Base-by-base conservation (phyloP, 345 rosid species). In the Anacardium occidentale region DNA sequence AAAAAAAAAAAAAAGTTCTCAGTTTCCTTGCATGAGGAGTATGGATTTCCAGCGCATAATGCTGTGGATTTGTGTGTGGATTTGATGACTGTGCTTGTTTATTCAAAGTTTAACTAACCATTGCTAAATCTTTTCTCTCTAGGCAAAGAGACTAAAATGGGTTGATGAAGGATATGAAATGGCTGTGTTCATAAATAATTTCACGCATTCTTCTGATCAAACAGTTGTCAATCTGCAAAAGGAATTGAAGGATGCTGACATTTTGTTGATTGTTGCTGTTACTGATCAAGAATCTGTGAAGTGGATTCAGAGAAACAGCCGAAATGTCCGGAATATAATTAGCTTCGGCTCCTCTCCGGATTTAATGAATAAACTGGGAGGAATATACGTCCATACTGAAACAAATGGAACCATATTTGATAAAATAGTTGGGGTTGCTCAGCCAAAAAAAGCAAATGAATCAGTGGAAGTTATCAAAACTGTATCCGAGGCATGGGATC, bases 71-170 rank as follows among this genome's bases (percentile, higher is more conserved):
- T 18, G 47, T 56, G 6, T 32, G 8, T 68, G 22, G 40, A 14
- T 4, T 3, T 0, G 22, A 29, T 15, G 6, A 13, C 4, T 15
- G 51, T 13, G 22, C 8, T 22, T 57, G 62, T 69, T 62, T 64
- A 42, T 64, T 32, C 25, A 10, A 14, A 34, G 56, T 5, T 20
- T 25, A 40, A 13, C 37, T 47, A 44, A 1, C 7, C 70, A 22
- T 52, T 58, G 20, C 37, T 44, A 12, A 57, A 10, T 21, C 47
- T 32, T 75, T 34, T 64, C 57, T 69, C 25, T 68, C 29, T 58
- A 92, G 97, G 97, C 90, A 22, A 82, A 62, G 68, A 86, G 95
- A 75, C 56, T 94, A 75, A 90, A 92, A 84, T 94, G 98, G 96
- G 84, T 89, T 24, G 92, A 90, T 83, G 94, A 86, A 79, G 90